phyloP scores from a whole-genome alignment of 2,329 filamentous ascomycete species.

The Alternaria longipes region DNA sequence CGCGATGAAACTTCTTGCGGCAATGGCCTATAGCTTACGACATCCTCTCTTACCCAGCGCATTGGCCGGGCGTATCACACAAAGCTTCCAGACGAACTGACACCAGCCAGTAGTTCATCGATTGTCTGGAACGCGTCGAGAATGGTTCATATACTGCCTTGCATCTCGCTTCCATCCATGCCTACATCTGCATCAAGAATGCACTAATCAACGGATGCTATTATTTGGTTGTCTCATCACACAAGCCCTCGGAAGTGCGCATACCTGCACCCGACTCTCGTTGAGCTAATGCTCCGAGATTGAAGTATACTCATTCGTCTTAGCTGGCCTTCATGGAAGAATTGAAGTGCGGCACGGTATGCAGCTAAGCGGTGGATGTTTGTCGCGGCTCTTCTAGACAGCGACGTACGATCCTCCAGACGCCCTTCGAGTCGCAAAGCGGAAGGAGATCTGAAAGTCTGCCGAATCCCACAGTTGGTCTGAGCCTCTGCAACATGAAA shows the following conservation, averaged over 20 bases:
- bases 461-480: background rate
- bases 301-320: background rate
- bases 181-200: too few species aligned
- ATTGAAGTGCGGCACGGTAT: conserved; percentile 5
- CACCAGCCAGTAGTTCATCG: background rate
- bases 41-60: background rate
- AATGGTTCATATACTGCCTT: background rate
- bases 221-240: background rate
- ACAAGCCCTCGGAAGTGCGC: background rate
- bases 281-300: conserved; percentile 2
- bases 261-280: conserved; percentile 3
- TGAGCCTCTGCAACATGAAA: background rate
- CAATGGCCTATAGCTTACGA: background rate
- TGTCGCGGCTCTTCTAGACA: background rate
- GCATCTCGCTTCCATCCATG: too few species aligned
- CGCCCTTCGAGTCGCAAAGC: background rate
- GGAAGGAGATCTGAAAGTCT: background rate
- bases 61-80: background rate
- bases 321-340: background rate
- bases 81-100: background rate
- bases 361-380: background rate
- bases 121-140: background rate
- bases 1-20: background rate
- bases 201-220: background rate
- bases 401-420: background rate